These are phyloP conservation scores for Lotus japonicus DNA, from an alignment of 306 rosid species.

Conservation along the genomic window DNA sequence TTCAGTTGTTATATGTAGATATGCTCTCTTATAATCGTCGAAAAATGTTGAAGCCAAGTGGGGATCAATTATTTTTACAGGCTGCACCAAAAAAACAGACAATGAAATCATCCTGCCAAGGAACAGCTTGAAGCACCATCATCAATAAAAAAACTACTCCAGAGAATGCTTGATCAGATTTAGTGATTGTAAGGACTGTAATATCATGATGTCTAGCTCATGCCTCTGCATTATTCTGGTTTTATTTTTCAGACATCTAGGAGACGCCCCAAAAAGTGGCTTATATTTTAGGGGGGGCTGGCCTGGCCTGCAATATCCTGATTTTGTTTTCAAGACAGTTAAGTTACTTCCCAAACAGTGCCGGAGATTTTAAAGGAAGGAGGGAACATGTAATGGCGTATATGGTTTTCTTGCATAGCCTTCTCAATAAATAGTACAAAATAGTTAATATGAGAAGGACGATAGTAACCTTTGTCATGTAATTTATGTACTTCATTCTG, in stretches of 20 bases:
- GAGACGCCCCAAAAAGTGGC: neutral
- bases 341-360: too few species aligned
- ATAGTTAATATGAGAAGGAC: too few species aligned
- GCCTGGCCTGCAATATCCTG: too few species aligned
- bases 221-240: conserved; percentile 9
- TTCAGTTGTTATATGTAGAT: conserved; percentile 70
- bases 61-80: conserved; percentile 83
- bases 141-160: neutral
- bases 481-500: too few species aligned
- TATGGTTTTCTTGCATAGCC: too few species aligned
- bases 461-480: too few species aligned
- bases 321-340: too few species aligned
- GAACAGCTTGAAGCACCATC: conserved; percentile 18
- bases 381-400: too few species aligned
- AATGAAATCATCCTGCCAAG: conserved; percentile 18
- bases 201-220: neutral
- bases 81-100: conserved; percentile 56
- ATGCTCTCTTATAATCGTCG: conserved; percentile 70
- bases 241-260: conserved; percentile 3
- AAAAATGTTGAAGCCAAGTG: conserved; percentile 87
- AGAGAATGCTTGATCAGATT: conserved; percentile 5
- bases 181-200: conserved; percentile 12
- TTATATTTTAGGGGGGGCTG: too few species aligned
- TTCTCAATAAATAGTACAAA: too few species aligned
- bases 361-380: too few species aligned